These are phyloP conservation scores for Sordariomycetes sp. DNA, from an alignment of 2,329 filamentous ascomycete genomes.

Conservation along the genomic window DNA sequence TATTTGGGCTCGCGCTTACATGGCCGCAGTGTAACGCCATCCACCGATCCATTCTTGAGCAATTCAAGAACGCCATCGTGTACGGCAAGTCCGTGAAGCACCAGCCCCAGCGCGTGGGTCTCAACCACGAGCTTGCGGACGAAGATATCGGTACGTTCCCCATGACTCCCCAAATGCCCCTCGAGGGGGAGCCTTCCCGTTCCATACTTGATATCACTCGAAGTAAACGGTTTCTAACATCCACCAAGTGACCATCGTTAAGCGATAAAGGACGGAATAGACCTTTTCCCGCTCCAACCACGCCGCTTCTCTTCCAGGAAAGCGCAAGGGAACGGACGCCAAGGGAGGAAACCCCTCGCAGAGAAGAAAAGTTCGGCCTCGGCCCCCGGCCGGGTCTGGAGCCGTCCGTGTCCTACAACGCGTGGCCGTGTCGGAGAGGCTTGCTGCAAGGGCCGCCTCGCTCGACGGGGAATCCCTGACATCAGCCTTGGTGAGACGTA, in stretches of 20 bases:
- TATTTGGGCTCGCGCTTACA: neutral
- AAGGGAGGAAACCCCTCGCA: neutral
- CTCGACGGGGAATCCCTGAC: neutral
- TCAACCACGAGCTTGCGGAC: slow-evolving; percentile 83
- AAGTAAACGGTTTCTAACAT: neutral
- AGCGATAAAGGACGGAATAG: slow-evolving; percentile 40
- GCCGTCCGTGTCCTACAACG: neutral
- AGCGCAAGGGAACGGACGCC: neutral
- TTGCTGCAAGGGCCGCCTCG: neutral
- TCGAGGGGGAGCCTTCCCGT: neutral
- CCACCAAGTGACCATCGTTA: slow-evolving; percentile 44
- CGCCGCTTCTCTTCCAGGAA: neutral
- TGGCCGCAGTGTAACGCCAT: slow-evolving; percentile 77
- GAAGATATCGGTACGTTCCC: slow-evolving; percentile 74
- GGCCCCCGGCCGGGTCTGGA: neutral
- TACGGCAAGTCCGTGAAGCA: slow-evolving; percentile 98
- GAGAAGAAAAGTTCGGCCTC: neutral
- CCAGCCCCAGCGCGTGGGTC: slow-evolving; percentile 89
- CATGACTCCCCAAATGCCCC: neutral
- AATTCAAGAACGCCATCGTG: slow-evolving; percentile 91
- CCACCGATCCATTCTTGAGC: slow-evolving; percentile 88
- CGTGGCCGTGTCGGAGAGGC: neutral
- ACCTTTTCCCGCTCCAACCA: neutral
- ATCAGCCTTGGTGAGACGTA: neutral
- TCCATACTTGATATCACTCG: neutral